Base-by-base conservation (phyloP, 2,329 filamentous ascomycete species). In the Xylaria arbuscula region DNA sequence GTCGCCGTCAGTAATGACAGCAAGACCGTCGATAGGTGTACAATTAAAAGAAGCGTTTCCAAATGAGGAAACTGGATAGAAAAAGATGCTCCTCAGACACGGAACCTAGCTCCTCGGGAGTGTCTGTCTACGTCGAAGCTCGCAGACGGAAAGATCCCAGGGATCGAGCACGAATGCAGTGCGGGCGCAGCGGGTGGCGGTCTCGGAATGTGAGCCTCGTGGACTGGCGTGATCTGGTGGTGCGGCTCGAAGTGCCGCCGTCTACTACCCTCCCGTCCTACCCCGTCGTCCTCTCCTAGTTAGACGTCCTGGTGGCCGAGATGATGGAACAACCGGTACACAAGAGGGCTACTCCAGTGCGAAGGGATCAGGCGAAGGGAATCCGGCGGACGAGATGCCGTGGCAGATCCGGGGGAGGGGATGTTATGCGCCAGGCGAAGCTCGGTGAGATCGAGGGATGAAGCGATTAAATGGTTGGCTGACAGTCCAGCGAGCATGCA, bases 1-100 rank as follows among this genome's bases (percentile, higher is more conserved):
- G 70, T 63, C 60, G 75, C 76, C 76, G 76, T 74, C 75, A 72
- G 71, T 68, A 63, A 74, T 28, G 75, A 77, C 76, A 76, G 75
- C 73, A 53, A 67, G 67, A 42, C 73, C 68, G 56, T 64, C 57
- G 45, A 63, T 42, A 63, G 50, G 48, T 72, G 64, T 69, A 69
- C 72, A 76, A 72, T 45, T 7, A 45, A 32, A 28, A 22, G 56
- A 64, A 15, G 15, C 11, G 15, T 48, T 53, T 50, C 47, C 38
- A n/a, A 54, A 60, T 40, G 22, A 45, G 58, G 61, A 48, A 57
- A 55, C n/a, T 40, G 54, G 22, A 60, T 42, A 51, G 62, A 59
- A 69, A 50, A 70, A 63, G 66, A 8, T 68, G 67, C 66, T 65
- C 32, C 51, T 53, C 50, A 53, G 56, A 22, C 47, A 47, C 47